A percentile compares a stretch with the other conserved stretches of the same genome.
Evolutionary conservation across 2,329 filamentous ascomycete genomes (phyloP).

Genomic region (Ilyonectria destructans): DNA sequence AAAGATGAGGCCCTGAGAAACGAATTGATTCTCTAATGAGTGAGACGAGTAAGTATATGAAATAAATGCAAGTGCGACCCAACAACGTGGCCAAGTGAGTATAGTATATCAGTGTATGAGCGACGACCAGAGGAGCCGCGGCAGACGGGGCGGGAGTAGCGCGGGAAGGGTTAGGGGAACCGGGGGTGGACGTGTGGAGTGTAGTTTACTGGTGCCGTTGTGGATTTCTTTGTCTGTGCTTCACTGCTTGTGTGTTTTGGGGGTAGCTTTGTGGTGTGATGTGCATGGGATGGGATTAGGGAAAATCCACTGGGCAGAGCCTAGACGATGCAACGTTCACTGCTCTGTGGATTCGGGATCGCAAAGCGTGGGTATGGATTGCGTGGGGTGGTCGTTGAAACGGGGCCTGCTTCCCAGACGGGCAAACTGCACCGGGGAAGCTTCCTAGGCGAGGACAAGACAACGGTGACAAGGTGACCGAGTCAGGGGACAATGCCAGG

Average conservation of each 20-base stretch:
- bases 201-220: constrained; percentile 1
- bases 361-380: constrained; percentile 14
- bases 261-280: constrained; percentile 20
- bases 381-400: constrained; percentile 19
- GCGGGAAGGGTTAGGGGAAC: constrained; percentile 1
- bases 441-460: constrained; percentile 5
- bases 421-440: constrained; percentile 22
- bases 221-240: constrained; percentile 1
- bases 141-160: background rate
- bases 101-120: background rate
- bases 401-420: constrained; percentile 24
- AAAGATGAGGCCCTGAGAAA: background rate
- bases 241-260: constrained; percentile 20
- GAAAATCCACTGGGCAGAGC: constrained; percentile 10
- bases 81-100: constrained; percentile 1
- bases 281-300: constrained; percentile 16
- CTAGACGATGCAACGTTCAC: constrained; percentile 31
- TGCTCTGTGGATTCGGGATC: constrained; percentile 26
- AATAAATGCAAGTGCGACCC: background rate
- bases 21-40: background rate
- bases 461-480: constrained; percentile 13
- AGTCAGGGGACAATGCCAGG: constrained; percentile 21
- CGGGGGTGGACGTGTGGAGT: background rate
- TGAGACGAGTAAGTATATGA: background rate
- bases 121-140: background rate